Percentiles rank a stretch among this genome's conserved stretches.
These are phyloP conservation scores for Ambrosiella beaveri DNA, from an alignment of 2,329 filamentous ascomycete genomes.

Conservation along the genomic window DNA sequence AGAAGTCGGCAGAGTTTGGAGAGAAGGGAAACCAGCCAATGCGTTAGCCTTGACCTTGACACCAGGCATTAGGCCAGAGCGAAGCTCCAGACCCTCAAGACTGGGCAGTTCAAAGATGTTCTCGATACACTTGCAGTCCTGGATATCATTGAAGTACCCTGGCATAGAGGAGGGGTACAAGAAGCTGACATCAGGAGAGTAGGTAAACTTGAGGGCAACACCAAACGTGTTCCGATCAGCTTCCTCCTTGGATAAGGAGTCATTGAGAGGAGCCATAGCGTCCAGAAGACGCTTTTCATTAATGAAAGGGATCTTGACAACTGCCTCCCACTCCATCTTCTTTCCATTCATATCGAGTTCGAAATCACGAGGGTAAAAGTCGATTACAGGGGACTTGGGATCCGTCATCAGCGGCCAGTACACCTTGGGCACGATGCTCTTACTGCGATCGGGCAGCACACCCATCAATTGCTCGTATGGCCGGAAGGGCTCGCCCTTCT, in stretches of 20 bases:
- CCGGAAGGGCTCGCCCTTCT: constrained; percentile 82
- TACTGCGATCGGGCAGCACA: constrained; percentile 90
- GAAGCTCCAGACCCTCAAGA: constrained; percentile 74
- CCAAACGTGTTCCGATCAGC: constrained; percentile 77
- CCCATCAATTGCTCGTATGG: constrained; percentile 98
- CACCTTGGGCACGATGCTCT: constrained; percentile 75
- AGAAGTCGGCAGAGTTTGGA: constrained; percentile 71
- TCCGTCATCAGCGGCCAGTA: constrained; percentile 92
- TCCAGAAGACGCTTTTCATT: constrained; percentile 70
- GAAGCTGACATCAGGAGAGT: constrained; percentile 59
- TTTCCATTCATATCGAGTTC: constrained; percentile 99
- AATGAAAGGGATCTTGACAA: constrained; percentile 98
- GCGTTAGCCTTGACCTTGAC: constrained; percentile 67
- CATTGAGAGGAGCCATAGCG: constrained; percentile 75
- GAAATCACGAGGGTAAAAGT: constrained; percentile 95
- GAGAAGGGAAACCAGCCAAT: constrained; percentile 82
- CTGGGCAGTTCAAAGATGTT: constrained; percentile 92
- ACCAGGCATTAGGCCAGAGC: constrained; percentile 67
- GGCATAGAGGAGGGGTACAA: constrained; percentile 74
- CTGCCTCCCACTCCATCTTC: constrained; percentile 99
- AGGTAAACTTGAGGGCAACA: constrained; percentile 83
- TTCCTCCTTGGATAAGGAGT: constrained; percentile 60
- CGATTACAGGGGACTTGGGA: constrained; percentile 76
- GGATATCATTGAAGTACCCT: constrained; percentile 78
- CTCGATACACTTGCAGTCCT: constrained; percentile 76